Percentiles rank a stretch among this genome's conserved stretches.
phyloP scores from a whole-genome alignment of 441 rosid species.

The Mallotus japonicus region DNA sequence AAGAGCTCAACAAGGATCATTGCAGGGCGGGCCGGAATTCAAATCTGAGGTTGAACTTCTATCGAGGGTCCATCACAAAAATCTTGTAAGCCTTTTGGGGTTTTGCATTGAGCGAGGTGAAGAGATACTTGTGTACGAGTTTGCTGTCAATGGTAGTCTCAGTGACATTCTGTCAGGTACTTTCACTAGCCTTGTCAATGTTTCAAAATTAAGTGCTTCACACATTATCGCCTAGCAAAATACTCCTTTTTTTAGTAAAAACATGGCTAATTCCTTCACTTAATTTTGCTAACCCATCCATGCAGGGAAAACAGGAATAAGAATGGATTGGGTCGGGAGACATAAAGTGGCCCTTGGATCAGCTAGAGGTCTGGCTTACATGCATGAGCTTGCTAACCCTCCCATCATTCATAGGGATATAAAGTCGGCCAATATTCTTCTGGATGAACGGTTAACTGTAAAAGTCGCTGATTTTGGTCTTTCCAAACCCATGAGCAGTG shows the following conservation, averaged over 20 bases:
- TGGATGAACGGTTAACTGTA: constrained; percentile 63
- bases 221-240: not conserved
- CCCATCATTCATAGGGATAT: constrained; percentile 51
- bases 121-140: constrained; percentile 79
- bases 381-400: constrained; percentile 81
- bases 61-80: constrained; percentile 88
- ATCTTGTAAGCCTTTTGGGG: constrained; percentile 66
- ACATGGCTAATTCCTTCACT: not conserved
- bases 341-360: constrained; percentile 67
- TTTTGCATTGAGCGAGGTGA: constrained; percentile 75
- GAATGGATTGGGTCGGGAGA: constrained; percentile 68
- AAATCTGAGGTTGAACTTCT: constrained; percentile 90
- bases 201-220: too few species aligned
- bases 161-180: constrained; percentile 42
- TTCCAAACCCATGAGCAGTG: constrained; percentile 51
- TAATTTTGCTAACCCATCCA: not conserved
- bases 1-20: constrained; percentile 77
- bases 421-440: constrained; percentile 44
- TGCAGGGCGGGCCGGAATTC: constrained; percentile 87
- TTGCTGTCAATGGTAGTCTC: constrained; percentile 52
- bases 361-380: constrained; percentile 70
- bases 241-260: too few species aligned
- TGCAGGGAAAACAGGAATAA: constrained; percentile 69
- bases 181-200: not conserved
- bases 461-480: constrained; percentile 90